Base-by-base conservation (phyloP, 257 asterid species). In the Penstemon barbatus region DNA sequence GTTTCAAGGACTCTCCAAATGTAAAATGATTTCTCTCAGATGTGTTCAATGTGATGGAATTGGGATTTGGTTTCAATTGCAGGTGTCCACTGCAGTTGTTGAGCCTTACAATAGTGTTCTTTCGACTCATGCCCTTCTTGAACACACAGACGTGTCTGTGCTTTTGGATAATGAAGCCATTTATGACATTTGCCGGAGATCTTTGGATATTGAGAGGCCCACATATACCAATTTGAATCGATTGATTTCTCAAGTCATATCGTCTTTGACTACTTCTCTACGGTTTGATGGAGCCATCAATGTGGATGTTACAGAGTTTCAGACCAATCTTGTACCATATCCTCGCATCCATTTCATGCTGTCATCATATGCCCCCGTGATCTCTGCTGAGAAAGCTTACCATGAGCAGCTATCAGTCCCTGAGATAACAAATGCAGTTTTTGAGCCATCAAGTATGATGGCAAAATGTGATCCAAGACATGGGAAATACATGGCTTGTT, bases 51-150 rank as follows among this genome's bases (percentile, higher is more conserved):
- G 5, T 72, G 9, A 69, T 53, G 49, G 52, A 12, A 48, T 44
- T 7, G 56, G 3, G 12, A 38, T 52, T 18, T 48, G 19, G 44
- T 52, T 42, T 76, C 46, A n/a, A 43, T 70, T 77, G 62, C 82
- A 80, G 85, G 85, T 80, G 42, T 79, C 84, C 7, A 79, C 84
- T 72, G 84, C 84, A 38, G 96, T 91, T 64, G 97, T 91, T 65
- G 97, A 91, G 95, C 97, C 97, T 63, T 91, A 91, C 77, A 91
- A 91, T 85, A 91, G 97, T 69, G 96, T 91, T 57, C 90, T 91
- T 65, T 86, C 97, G 1, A 91, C 97, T 43, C 97, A 91, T 73
- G 81, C 97, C 71, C 97, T 91, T 69, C 95, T 91, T 33, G 96
- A 89, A 67, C 97, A 91, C 84, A 86, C 96, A 0, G 97, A 91